Evolutionary conservation across 768 basidiomycete species (phyloP), one percentile per base, ranked within the genome.

Genomic region (Dioszegia aurantiaca): DNA sequence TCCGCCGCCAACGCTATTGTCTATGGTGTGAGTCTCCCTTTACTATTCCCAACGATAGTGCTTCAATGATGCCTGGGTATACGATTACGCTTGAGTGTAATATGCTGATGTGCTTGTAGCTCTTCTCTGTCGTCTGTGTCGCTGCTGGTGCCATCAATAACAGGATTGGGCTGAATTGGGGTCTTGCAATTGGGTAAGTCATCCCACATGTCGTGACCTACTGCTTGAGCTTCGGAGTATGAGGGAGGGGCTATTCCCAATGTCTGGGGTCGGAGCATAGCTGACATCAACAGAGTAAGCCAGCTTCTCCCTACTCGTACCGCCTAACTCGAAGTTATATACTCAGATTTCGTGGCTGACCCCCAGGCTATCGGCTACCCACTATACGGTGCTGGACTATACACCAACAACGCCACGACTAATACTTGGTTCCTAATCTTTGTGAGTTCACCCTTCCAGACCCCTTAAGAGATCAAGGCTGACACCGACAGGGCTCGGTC

Each of bases 341-440:
- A n/a, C n/a, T n/a, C n/a, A n/a, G n/a, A 14, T 33, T 33, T 33
- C 14, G 33, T 26, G 19, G n/a, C 21, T 31, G 8, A 30, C 16
- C 12, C 12, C 19, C n/a, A 55, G 59, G 64, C 65, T n/a, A 60
- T 67, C 27, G 65, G 65, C 4, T 67, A 67, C 46, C 65, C 65
- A 0, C 46, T 67, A 4, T 72, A 73, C 57, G 65, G 67, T 2
- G 69, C 65, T 12, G 73, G 72, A 0, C 64, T 76, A 4, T 74
- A 69, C 47, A 45, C 53, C 39, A 72, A 72, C 49, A 67, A 69
- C 33, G 43, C 60, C 4, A 43, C 28, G 3, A 67, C 72, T 2
- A 69, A 58, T 2, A 54, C 53, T 0, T 74, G 75, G 71, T 63
- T 74, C 44, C 60, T 76, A 26, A 60, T 73, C 37, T 63, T 73